A percentile compares a stretch with the other conserved stretches of the same genome.
phyloP scores from a whole-genome alignment of 768 basidiomycete genomes.

The Melanogaster broomeanus region DNA sequence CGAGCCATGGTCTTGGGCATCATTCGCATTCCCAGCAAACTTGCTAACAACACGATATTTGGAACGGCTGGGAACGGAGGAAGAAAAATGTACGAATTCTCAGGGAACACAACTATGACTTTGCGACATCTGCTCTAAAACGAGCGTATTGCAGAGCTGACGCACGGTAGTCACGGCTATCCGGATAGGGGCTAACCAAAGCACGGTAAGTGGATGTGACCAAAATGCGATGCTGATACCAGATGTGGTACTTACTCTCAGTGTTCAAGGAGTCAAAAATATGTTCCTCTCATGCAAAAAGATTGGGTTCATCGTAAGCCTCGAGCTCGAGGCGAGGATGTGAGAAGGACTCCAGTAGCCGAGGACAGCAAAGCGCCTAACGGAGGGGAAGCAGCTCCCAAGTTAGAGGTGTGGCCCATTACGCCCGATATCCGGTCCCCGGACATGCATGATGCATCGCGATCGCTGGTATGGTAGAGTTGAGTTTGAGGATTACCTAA shows the following conservation, averaged over 20 bases:
- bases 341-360: no score
- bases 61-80: conserved; percentile 2
- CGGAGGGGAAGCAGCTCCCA: no score
- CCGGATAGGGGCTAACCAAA: background rate
- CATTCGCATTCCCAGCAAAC: background rate
- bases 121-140: background rate
- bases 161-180: background rate
- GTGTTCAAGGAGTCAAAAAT: background rate
- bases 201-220: conserved; percentile 7
- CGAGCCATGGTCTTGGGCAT: background rate
- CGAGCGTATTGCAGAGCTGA: background rate
- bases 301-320: background rate
- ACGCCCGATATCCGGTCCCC: no score
- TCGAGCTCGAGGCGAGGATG: no score
- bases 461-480: no score
- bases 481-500: no score
- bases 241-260: background rate
- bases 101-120: background rate
- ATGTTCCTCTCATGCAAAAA: background rate
- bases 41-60: background rate
- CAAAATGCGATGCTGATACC: background rate
- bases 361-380: no score
- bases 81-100: background rate
- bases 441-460: no score
- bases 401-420: no score